A percentile compares a stretch with the other conserved stretches of the same genome.
These are phyloP conservation scores for Periconia digitata DNA, from an alignment of 2,329 filamentous ascomycete species.

Conservation along the genomic window DNA sequence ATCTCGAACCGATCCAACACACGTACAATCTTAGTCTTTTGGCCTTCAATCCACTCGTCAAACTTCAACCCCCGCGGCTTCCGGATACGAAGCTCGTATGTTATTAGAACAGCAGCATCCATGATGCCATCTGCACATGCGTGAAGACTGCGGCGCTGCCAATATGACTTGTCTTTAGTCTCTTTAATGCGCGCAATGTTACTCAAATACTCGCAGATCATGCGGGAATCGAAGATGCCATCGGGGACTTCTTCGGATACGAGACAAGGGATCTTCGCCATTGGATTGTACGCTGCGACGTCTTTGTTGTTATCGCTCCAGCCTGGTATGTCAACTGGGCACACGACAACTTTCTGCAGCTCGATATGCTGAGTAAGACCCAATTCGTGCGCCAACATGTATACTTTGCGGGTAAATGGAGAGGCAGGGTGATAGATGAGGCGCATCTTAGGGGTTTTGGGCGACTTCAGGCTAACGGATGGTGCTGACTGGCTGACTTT, in stretches of 20 bases:
- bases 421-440: constrained; percentile 35
- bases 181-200: constrained; percentile 11
- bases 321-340: constrained; percentile 26
- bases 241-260: constrained; percentile 25
- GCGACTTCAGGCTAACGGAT: background rate
- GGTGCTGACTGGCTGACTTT: constrained; percentile 7
- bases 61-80: constrained; percentile 24
- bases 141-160: constrained; percentile 25
- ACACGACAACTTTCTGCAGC: constrained; percentile 34
- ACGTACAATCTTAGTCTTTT: constrained; percentile 27
- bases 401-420: constrained; percentile 32
- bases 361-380: constrained; percentile 23
- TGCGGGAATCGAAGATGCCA: constrained; percentile 31
- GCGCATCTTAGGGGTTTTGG: constrained; percentile 23
- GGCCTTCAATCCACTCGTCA: constrained; percentile 32
- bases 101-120: constrained; percentile 31
- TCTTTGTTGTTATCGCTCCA: constrained; percentile 35
- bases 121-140: constrained; percentile 33
- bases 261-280: constrained; percentile 35
- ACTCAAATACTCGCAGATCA: constrained; percentile 32
- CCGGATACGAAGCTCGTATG: constrained; percentile 29
- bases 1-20: constrained; percentile 27
- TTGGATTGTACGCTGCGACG: constrained; percentile 28
- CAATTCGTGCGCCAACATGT: constrained; percentile 31
- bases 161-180: constrained; percentile 19